Evolutionary conservation across 108 stramenopile genomes (phyloP), one percentile per base, ranked within the genome.

Genomic region (Cyclotella baltica): DNA sequence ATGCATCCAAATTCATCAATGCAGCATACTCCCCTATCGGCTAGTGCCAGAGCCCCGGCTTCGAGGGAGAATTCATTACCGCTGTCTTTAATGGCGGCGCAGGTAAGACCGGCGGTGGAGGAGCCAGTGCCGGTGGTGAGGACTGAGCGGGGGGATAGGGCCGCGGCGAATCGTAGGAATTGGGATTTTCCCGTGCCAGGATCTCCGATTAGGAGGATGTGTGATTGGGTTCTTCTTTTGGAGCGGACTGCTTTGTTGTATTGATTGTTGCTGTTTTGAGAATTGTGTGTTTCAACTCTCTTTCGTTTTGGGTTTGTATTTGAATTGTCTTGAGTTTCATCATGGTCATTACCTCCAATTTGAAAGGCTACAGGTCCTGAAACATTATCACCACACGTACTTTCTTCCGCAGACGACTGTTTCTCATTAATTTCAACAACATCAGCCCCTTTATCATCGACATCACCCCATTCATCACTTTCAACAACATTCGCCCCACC

Each of bases 41-140:
- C 98, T 34, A 99, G 81, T 0, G 98, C 98, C 38, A 99, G 70
- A 2, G 99, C 99, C 0, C 99, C 99, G 6, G 99, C 99, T 77
- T 99, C 99, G 31, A 99, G 83, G 30, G 86, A 84, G 87, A 96
- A 99, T 76, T 99, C 98, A 62, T 90, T 90, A 18, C 87, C 89
- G 46, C 90, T 90, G 36, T 99, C 98, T 77, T 93, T 90, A 0
- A 97, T 96, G 16, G 99, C 99, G 0, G 98, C 93, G 80, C 99
- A 99, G 8, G 99, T 99, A 37, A 99, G 83, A n/a, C 99, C 99
- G 10, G 99, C 99, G 57, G 89, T 91, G 9, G 98, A 97, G 10
- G 99, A 98, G 18, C 99, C 99, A 9, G 96, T 93, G 13, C 99
- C 99, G 0, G 98, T 99, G 3, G 99, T 99, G 28, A 98, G 69